Evolutionary conservation across 306 rosid genomes (phyloP).

Genomic region (Ormosia semicastrata): DNA sequence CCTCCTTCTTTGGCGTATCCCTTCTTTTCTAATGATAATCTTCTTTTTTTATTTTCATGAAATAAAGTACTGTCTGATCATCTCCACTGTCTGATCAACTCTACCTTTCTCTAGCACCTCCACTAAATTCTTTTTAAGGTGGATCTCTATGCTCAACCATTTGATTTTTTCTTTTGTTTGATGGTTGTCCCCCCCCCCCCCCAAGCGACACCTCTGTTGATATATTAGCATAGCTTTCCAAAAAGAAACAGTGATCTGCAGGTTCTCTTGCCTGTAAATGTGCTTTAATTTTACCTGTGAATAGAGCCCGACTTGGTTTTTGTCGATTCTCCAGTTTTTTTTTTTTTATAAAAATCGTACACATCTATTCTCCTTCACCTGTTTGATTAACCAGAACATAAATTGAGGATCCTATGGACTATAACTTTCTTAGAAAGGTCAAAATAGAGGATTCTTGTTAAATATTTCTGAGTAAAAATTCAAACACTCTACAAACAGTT

Average conservation of each 20-base stretch:
- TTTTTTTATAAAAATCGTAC: neutral
- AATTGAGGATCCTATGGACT: neutral
- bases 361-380: neutral
- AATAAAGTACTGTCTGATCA: neutral
- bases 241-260: neutral
- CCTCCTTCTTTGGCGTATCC: neutral
- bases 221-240: neutral
- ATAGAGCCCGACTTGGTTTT: neutral
- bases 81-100: neutral
- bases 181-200: neutral
- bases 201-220: neutral
- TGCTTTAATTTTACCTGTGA: neutral
- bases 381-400: neutral
- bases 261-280: neutral
- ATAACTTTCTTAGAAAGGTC: neutral
- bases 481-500: neutral
- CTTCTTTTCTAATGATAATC: neutral
- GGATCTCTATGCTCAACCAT: neutral
- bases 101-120: slow-evolving; percentile 4
- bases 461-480: neutral
- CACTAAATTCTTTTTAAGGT: neutral
- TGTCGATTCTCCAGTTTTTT: neutral
- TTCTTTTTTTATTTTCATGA: neutral
- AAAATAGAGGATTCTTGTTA: neutral
- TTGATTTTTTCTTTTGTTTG: neutral